These are phyloP conservation scores for Pythium sukuiense DNA, from an alignment of 352 stramenopile genomes.

Conservation along the genomic window DNA sequence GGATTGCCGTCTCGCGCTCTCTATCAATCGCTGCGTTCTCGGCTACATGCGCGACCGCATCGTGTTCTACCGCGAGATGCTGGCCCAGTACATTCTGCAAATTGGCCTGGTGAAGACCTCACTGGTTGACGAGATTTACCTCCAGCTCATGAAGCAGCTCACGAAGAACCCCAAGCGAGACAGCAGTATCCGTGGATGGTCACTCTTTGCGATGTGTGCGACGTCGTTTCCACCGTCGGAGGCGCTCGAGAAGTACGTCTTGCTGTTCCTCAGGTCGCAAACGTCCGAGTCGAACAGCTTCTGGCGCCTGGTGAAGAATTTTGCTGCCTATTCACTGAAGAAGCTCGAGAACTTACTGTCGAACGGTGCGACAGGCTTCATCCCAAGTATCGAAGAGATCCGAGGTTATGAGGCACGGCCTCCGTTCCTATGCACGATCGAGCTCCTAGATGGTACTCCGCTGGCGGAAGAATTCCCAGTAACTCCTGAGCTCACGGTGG, in stretches of 20 bases:
- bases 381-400: slow-evolving; percentile 93
- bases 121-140: slow-evolving; percentile 93
- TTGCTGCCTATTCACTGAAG: slow-evolving; percentile 90
- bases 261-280: slow-evolving; percentile 90
- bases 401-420: slow-evolving; percentile 91
- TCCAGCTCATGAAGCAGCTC: slow-evolving; percentile 94
- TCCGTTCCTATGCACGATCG: slow-evolving; percentile 92
- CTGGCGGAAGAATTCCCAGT: slow-evolving; percentile 92
- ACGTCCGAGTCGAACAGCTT: slow-evolving; percentile 68
- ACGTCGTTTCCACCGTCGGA: slow-evolving; percentile 89
- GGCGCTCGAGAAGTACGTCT: slow-evolving; percentile 88
- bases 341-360: slow-evolving; percentile 90
- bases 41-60: slow-evolving; percentile 95
- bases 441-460: slow-evolving; percentile 91
- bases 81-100: slow-evolving; percentile 93
- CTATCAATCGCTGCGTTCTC: slow-evolving; percentile 92
- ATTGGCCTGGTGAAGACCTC: slow-evolving; percentile 86
- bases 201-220: slow-evolving; percentile 92
- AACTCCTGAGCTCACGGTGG: slow-evolving; percentile 90
- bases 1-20: slow-evolving; percentile 56
- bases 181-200: slow-evolving; percentile 90
- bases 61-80: slow-evolving; percentile 92
- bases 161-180: slow-evolving; percentile 91
- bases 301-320: slow-evolving; percentile 81
- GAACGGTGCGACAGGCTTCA: slow-evolving; percentile 90